phyloP scores from a whole-genome alignment of 306 rosid species.

The Trifolium repens region DNA sequence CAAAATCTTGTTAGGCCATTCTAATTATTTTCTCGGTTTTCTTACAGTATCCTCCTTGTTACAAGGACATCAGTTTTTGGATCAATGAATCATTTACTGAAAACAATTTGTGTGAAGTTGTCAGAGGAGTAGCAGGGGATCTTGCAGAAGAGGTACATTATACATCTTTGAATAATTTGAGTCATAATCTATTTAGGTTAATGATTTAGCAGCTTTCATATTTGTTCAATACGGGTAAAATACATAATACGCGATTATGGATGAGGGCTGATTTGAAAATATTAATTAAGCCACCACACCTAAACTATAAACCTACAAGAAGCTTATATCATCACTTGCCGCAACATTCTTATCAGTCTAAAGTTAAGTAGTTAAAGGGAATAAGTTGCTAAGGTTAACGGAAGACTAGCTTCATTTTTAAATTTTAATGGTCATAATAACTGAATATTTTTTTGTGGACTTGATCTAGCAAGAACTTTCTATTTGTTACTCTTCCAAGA shows the following conservation, averaged over 20 bases:
- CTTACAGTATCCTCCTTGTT: constrained; percentile 93
- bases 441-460: constrained; percentile 1
- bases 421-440: constrained; percentile 7
- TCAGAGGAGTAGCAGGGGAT: constrained; percentile 92
- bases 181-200: constrained; percentile 14
- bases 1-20: constrained; percentile 15
- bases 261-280: constrained; percentile 6
- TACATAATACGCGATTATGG: background rate
- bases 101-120: constrained; percentile 96
- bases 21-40: constrained; percentile 34
- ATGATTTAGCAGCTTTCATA: constrained; percentile 9
- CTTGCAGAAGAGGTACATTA: constrained; percentile 97
- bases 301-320: constrained; percentile 10
- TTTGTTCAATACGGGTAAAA: constrained; percentile 22
- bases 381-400: constrained; percentile 1
- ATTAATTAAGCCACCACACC: constrained; percentile 13
- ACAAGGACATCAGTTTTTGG: constrained; percentile 97
- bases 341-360: background rate
- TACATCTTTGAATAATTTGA: constrained; percentile 42
- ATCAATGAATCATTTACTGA: constrained; percentile 85
- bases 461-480: background rate
- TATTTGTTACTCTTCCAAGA: constrained; percentile 1
- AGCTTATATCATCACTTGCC: constrained; percentile 12
- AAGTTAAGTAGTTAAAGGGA: background rate
- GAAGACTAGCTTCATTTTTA: background rate